Base-by-base conservation (phyloP, 192 early-diverging fungal genomes). In the Podila horticola region DNA sequence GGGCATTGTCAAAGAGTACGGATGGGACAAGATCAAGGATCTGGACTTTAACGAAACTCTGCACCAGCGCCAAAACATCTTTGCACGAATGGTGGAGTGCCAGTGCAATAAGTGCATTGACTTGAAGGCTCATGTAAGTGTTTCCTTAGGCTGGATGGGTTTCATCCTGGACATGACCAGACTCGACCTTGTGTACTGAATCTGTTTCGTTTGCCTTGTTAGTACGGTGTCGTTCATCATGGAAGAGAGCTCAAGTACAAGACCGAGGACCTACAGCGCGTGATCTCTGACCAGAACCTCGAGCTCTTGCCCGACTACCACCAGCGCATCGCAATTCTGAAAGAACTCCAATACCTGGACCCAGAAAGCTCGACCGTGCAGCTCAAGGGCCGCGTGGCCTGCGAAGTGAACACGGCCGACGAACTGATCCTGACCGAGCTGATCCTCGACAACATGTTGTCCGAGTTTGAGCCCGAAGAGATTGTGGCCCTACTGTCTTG, bases 321-420 rank as follows among this genome's bases (percentile, higher is more conserved):
- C 51, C 91, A 95, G 79, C 89, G 96, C 2, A 82, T 97, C 10
- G 90, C 93, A 15, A 96, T 99, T 36, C 89, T 99, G 36, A 90
- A 94, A 67, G 82, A 84, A 15, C 82, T 98, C 61, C 88, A 90
- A 2, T 98, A 93, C 68, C 88, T 98, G 28, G 96, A 96, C 34
- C 77, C 71, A 0, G 92, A 92, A 69, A 89, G 90, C 66, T 90
- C 90, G 31, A 95, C 94, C 4, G 96, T 99, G 20, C 93, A 95
- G 70, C 91, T 97, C 62, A 99, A 98, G 85, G 98, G 98, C 24
- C 90, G 94, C 4, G 95, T 99, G 0, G 98, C 96, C 0, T 98
- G 97, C 83, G 96, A 98, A 87, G 97, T 99, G 82, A 98, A 98
- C 84, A 93, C 96, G 19, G 96, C 94, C 2, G 97, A 99, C 75